These are phyloP conservation scores for Scortechinia acanthostroma DNA, from an alignment of 2,329 filamentous ascomycete species.

Conservation along the genomic window DNA sequence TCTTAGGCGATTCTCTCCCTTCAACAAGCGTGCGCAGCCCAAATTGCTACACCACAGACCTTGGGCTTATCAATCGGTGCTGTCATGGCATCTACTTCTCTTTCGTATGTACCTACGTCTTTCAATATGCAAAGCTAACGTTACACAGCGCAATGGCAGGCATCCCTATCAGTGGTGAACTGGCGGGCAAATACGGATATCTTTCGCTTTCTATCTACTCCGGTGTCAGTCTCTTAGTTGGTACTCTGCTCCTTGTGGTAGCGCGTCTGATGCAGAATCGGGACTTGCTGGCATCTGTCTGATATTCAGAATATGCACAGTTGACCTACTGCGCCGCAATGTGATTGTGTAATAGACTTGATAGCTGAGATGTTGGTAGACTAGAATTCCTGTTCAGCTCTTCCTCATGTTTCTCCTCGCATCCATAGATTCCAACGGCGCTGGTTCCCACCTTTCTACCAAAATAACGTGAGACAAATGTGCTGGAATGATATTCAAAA, in stretches of 20 bases:
- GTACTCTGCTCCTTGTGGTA: constrained; percentile 12
- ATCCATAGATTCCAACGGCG: no score
- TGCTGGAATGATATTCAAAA: no score
- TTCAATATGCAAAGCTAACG: background rate
- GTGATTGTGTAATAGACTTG: no score
- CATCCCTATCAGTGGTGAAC: constrained; percentile 28
- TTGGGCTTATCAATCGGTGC: constrained; percentile 31
- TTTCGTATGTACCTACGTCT: constrained; percentile 23
- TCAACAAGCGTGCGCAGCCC: constrained; percentile 33
- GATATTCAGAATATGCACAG: no score
- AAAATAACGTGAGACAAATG: no score
- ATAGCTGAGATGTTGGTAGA: no score
- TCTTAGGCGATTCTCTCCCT: constrained; percentile 33
- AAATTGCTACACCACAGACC: constrained; percentile 24
- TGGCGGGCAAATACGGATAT: constrained; percentile 26
- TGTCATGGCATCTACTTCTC: constrained; percentile 26
- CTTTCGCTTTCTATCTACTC: constrained; percentile 27
- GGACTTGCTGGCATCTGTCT: background rate
- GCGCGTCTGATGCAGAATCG: constrained; percentile 6
- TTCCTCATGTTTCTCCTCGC: no score
- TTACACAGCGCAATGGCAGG: constrained; percentile 24
- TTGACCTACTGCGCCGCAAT: no score
- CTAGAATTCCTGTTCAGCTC: no score
- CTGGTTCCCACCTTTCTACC: no score
- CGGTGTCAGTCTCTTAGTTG: constrained; percentile 19